Percentiles rank a stretch among this genome's conserved stretches.
phyloP scores from a whole-genome alignment of 2,329 filamentous ascomycete genomes.

The Fusarium pininemorale region DNA sequence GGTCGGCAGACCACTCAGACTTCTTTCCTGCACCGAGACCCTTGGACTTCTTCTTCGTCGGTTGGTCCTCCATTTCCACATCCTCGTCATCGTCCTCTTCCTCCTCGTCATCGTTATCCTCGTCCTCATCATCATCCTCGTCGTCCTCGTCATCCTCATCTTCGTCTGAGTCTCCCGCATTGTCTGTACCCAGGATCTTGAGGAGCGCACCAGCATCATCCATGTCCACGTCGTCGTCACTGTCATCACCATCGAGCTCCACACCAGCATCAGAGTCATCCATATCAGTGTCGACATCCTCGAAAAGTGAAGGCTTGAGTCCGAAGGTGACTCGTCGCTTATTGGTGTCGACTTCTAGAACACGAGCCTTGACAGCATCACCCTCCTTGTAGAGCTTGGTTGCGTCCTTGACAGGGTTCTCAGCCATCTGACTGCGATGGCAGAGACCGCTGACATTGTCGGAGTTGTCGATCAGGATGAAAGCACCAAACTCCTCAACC shows the following conservation, averaged over 20 bases:
- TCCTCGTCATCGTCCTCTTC: slow-evolving; percentile 49
- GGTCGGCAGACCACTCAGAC: slow-evolving; percentile 87
- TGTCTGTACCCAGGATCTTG: slow-evolving; percentile 58
- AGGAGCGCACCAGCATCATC: slow-evolving; percentile 55
- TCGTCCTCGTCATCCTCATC: slow-evolving; percentile 51
- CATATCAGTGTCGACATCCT: slow-evolving; percentile 66
- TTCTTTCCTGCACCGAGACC: slow-evolving; percentile 69
- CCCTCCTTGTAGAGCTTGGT: slow-evolving; percentile 89
- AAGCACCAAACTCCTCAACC: slow-evolving; percentile 94
- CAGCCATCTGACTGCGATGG: slow-evolving; percentile 91
- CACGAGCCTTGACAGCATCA: slow-evolving; percentile 90
- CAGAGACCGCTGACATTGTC: slow-evolving; percentile 91
- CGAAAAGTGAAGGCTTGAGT: slow-evolving; percentile 91
- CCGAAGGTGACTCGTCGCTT: slow-evolving; percentile 88
- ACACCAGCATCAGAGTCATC: slow-evolving; percentile 60
- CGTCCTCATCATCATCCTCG: slow-evolving; percentile 50
- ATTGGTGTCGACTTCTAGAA: slow-evolving; percentile 79
- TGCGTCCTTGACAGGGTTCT: slow-evolving; percentile 83
- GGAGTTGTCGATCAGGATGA: slow-evolving; percentile 88
- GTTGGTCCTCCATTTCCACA: slow-evolving; percentile 54
- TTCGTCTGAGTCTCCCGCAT: slow-evolving; percentile 53
- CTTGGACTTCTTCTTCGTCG: slow-evolving; percentile 45
- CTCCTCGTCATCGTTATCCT: slow-evolving; percentile 51
- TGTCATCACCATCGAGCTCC: slow-evolving; percentile 59
- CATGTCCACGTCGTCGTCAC: slow-evolving; percentile 62